Conservation (phyloP, 2,329 filamentous ascomycete species). For the Annulohypoxylon truncatum region DNA sequence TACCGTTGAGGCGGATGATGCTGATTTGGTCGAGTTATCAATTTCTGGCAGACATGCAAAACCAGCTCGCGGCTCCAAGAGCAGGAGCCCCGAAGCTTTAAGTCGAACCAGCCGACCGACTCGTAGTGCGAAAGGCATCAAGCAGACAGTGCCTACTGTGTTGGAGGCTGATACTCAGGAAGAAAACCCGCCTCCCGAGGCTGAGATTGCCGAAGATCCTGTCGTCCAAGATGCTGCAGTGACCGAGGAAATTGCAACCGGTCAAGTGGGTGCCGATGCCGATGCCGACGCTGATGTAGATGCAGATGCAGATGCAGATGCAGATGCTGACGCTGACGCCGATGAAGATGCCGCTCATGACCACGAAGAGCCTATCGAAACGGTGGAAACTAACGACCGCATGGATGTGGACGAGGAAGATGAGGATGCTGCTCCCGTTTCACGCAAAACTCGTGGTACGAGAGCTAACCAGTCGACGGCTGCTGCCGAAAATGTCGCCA, state of each 20-base stretch:
- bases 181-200: conserved; percentile 51
- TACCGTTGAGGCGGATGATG: conserved; percentile 66
- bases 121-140: conserved; percentile 63
- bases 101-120: conserved; percentile 58
- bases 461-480: conserved; percentile 37
- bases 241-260: conserved; percentile 29
- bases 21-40: conserved; percentile 68
- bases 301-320: conserved; percentile 26
- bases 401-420: conserved; percentile 56
- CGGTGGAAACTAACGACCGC: conserved; percentile 49
- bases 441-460: conserved; percentile 58
- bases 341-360: conserved; percentile 32
- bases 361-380: conserved; percentile 49
- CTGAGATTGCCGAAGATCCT: conserved; percentile 50
- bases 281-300: conserved; percentile 28
- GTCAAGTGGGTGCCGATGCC: conserved; percentile 23
- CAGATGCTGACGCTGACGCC: conserved; percentile 26
- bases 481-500: conserved; percentile 38
- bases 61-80: conserved; percentile 61
- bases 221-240: conserved; percentile 44
- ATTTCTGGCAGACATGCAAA: conserved; percentile 70
- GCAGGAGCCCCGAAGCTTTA: conserved; percentile 66
- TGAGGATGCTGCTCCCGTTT: conserved; percentile 61
- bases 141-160: conserved; percentile 59
- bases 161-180: conserved; percentile 67